A percentile compares a stretch with the other conserved stretches of the same genome.
phyloP scores from a whole-genome alignment of 1,284 basidiomycete genomes.

The Vanrija pseudolonga region DNA sequence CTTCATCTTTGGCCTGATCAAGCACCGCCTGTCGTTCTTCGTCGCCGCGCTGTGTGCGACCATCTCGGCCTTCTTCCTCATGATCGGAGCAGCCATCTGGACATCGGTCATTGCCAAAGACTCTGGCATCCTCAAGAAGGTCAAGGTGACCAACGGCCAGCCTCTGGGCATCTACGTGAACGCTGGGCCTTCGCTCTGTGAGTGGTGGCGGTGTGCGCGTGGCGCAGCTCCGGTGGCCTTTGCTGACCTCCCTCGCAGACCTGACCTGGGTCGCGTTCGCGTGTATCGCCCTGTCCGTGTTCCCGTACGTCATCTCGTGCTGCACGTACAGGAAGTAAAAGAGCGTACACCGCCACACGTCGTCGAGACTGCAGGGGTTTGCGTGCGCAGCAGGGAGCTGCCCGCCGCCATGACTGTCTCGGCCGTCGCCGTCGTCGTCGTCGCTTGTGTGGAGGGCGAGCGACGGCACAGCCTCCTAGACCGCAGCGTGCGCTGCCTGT shows the following conservation, averaged over 20 bases:
- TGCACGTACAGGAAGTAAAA: constrained; percentile 40
- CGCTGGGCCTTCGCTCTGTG: constrained; percentile 41
- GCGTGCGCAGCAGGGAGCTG: not conserved
- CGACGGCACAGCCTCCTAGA: too few relatives aligned
- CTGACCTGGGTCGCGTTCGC: constrained; percentile 48
- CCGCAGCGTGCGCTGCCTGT: too few relatives aligned
- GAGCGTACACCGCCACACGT: not conserved
- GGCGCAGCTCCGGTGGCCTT: too few relatives aligned
- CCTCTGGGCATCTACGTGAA: constrained; percentile 37
- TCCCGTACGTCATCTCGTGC: constrained; percentile 48
- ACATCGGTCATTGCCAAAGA: constrained; percentile 45
- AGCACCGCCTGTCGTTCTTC: constrained; percentile 41
- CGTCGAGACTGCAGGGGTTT: not conserved
- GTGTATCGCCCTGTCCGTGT: constrained; percentile 38
- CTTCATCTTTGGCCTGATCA: constrained; percentile 43
- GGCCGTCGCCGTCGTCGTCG: too few relatives aligned
- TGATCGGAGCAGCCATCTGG: constrained; percentile 48
- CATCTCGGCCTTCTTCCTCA: constrained; percentile 28
- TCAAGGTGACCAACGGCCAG: constrained; percentile 31
- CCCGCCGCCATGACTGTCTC: not conserved
- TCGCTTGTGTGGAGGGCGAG: too few relatives aligned
- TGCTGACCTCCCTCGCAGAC: constrained; percentile 21
- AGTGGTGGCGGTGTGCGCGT: too few relatives aligned
- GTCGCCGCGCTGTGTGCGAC: constrained; percentile 41
- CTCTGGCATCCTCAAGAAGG: constrained; percentile 26